Base-by-base conservation (phyloP, 495 filamentous ascomycete species). In the Lentithecium fluviatile region DNA sequence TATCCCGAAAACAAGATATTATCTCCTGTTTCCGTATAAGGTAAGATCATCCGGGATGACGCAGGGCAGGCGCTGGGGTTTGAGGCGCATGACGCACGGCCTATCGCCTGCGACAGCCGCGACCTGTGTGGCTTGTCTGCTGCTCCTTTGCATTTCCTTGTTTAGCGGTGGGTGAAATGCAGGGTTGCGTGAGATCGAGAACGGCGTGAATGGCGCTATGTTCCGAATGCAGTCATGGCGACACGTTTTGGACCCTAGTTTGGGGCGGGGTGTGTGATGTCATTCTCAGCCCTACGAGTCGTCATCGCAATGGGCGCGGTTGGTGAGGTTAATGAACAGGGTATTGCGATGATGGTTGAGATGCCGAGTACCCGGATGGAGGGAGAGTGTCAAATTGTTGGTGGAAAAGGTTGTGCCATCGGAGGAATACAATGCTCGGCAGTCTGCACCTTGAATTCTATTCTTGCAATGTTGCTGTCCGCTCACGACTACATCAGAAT, bases 21-120 rank as follows among this genome's bases (percentile, higher is more conserved):
- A 17, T 51, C 29, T 19, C 13, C 19, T 48, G 32, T 10, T 29
- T 17, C n/a, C 10, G 29, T 45, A 23, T 6, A 19, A 43, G 58
- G 15, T 34, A 62, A 42, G 58, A 67, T 67, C 59, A 8, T 29
- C 19, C 48, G 58, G 62, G 54, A 59, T 67, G 58, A 67, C 62
- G 64, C 60, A 58, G 54, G 60, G 60, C 26, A 45, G 51, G 20
- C 17, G 36, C 26, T 17, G 25, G 26, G 23, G 13, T 32, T 8
- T 26, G 49, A 54, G 58, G 49, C 58, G 51, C 58, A 54, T 52
- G 37, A 25, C 55, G 40, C 23, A 15, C 36, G 25, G 21, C 21
- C 45, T 32, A 10, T 5, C 2, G 19, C 15, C 2, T n/a, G 4
- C 7, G 19, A n/a, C 34, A 8, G 15, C 25, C 50, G 23, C 25